Evolutionary conservation across 2,329 filamentous ascomycete species (phyloP), one percentile per base, ranked within the genome.

Genomic region (Colletotrichum ledebouriae): DNA sequence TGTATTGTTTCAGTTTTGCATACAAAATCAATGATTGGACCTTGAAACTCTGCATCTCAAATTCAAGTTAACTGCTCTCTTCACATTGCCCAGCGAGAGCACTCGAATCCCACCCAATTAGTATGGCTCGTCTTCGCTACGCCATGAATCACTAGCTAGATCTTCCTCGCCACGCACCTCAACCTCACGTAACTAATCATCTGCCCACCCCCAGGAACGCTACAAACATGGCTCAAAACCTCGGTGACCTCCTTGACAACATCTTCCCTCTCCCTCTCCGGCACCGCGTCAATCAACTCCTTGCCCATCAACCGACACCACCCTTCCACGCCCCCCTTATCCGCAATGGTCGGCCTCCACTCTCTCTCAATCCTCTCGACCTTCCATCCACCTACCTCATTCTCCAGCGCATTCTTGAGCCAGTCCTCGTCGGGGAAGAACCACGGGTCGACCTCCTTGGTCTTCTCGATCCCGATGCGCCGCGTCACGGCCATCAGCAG

Each of bases 361-460:
- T 91, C 89, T 20, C 83, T 76, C 80, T 93, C 90, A 0, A 85
- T 76, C 71, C 76, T 80, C 72, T 87, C 84, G 3, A 89, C 78
- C 63, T 76, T 74, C 77, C 83, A 86, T 25, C 83, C 84, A 17
- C 81, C 83, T 2, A 82, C 81, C 56, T 79, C 76, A 22, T 80
- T 75, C 69, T 85, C 79, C 68, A 82, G 73, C 44, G 80, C 75
- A 42, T 76, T 70, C 37, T 72, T 77, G 76, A 87, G 84, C 89
- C 89, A 91, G 0, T 71, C 75, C 73, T 89, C 88, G 70, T 90
- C 88, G 0, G 90, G 89, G 76, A 93, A 93, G 77, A 91, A 93
- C 91, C 91, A 93, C 4, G 91, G 90, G 69, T 86, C 85, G 0
- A 80, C 82, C 13, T 81, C 83, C 20, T 80, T 70, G 0, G 86